These are phyloP conservation scores for Incumbomyces delicatus DNA, from an alignment of 2,329 filamentous ascomycete species.

Conservation along the genomic window DNA sequence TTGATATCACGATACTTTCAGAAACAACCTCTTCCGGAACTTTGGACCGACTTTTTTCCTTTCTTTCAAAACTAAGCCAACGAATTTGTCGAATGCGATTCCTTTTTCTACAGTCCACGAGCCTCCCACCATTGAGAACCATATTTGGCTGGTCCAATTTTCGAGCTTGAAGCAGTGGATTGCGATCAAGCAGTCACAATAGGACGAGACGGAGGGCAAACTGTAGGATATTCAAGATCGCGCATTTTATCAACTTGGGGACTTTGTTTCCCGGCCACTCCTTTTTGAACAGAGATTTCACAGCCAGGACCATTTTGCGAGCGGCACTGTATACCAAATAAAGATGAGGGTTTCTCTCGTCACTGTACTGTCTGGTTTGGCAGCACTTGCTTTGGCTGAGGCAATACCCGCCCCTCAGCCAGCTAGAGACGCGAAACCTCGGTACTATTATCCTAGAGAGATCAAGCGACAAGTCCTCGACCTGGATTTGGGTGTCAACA, in stretches of 20 bases:
- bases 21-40: neutral
- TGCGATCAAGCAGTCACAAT: neutral
- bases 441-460: constrained; percentile 23
- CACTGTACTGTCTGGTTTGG: constrained; percentile 21
- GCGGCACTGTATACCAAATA: neutral
- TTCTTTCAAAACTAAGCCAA: too few species aligned
- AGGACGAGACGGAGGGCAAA: neutral
- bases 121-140: neutral
- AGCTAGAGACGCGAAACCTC: constrained; percentile 16
- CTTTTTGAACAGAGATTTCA: constrained; percentile 8
- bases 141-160: constrained; percentile 6
- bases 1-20: neutral
- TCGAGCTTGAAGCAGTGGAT: neutral
- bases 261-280: constrained; percentile 19
- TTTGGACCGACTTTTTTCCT: neutral
- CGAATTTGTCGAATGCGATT: too few species aligned
- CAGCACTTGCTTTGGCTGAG: constrained; percentile 21
- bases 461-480: constrained; percentile 20
- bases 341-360: constrained; percentile 19
- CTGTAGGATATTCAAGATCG: neutral
- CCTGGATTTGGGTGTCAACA: neutral
- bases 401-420: constrained; percentile 21
- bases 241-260: constrained; percentile 7
- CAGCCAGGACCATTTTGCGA: neutral
- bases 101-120: neutral